phyloP scores from a whole-genome alignment of 1,139 yeast species.

The Yamadazyma jaroonii region DNA sequence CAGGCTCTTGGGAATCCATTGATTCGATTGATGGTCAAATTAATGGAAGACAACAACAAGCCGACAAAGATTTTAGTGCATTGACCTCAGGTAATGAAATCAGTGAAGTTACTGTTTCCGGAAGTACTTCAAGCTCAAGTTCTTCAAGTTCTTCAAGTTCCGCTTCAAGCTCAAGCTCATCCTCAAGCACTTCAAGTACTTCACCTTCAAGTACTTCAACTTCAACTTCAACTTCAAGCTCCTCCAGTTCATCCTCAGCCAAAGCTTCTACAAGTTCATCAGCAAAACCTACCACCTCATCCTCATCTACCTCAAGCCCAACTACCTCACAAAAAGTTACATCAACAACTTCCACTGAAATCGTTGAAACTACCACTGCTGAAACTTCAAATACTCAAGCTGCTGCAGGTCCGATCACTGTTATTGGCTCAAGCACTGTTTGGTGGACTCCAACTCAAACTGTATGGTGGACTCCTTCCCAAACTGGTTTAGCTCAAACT shows the following conservation, averaged over 20 bases:
- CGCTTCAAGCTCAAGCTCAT: slow-evolving; percentile 1
- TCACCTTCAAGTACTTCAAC: slow-evolving; percentile 1
- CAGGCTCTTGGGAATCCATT: slow-evolving; percentile 72
- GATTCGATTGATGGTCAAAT: slow-evolving; percentile 60
- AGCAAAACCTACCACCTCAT: not conserved
- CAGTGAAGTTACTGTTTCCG: slow-evolving; percentile 2
- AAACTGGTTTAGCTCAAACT: not conserved
- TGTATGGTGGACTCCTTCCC: slow-evolving; percentile 4
- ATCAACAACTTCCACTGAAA: slow-evolving; percentile 6
- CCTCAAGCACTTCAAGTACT: slow-evolving; percentile 3
- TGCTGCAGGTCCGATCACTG: slow-evolving; percentile 1
- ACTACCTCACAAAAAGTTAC: not conserved
- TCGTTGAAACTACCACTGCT: slow-evolving; percentile 4
- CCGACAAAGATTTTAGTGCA: slow-evolving; percentile 45
- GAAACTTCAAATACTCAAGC: slow-evolving; percentile 3
- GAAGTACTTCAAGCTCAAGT: slow-evolving; percentile 3
- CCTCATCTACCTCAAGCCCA: slow-evolving; percentile 3
- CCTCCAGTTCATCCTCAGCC: no score
- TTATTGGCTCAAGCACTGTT: slow-evolving; percentile 2
- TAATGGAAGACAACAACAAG: slow-evolving; percentile 56
- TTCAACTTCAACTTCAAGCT: not conserved
- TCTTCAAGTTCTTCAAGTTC: slow-evolving; percentile 2
- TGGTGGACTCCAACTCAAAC: slow-evolving; percentile 7
- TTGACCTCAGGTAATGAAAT: slow-evolving; percentile 28
- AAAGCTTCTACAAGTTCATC: not conserved